These are phyloP conservation scores for Nemania sp. DNA, from an alignment of 2,329 filamentous ascomycete genomes.

Conservation along the genomic window DNA sequence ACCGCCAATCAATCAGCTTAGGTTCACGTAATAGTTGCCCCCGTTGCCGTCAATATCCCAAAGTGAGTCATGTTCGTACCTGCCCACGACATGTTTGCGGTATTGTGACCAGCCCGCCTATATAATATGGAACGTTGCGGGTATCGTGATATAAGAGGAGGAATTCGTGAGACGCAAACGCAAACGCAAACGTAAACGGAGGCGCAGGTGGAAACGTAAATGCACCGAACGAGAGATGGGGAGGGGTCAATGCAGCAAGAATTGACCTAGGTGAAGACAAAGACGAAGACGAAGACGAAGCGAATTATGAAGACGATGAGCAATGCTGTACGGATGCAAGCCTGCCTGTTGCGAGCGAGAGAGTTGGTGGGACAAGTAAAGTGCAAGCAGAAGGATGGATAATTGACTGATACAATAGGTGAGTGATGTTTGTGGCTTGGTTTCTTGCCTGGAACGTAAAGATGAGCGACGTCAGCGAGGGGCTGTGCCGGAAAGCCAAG, in stretches of 20 bases:
- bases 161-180: neutral
- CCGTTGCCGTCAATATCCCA: neutral
- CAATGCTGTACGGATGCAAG: neutral
- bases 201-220: too few species aligned
- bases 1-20: constrained; percentile 35
- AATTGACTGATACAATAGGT: constrained; percentile 19
- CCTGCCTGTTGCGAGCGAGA: neutral
- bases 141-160: neutral
- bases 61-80: constrained; percentile 56
- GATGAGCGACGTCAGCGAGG: constrained; percentile 40
- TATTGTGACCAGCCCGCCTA: constrained; percentile 26
- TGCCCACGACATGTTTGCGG: constrained; percentile 75
- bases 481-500: constrained; percentile 33
- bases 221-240: neutral
- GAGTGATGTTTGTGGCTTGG: constrained; percentile 35
- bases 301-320: neutral
- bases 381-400: too few species aligned
- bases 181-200: neutral
- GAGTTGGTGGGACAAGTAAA: constrained; percentile 11
- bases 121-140: neutral
- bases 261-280: neutral
- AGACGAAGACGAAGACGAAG: too few species aligned
- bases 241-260: neutral
- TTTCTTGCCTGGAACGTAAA: constrained; percentile 11
- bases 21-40: neutral